Conservation (phyloP, 2,329 filamentous ascomycete species). For the Pseudocercospora vitis region DNA sequence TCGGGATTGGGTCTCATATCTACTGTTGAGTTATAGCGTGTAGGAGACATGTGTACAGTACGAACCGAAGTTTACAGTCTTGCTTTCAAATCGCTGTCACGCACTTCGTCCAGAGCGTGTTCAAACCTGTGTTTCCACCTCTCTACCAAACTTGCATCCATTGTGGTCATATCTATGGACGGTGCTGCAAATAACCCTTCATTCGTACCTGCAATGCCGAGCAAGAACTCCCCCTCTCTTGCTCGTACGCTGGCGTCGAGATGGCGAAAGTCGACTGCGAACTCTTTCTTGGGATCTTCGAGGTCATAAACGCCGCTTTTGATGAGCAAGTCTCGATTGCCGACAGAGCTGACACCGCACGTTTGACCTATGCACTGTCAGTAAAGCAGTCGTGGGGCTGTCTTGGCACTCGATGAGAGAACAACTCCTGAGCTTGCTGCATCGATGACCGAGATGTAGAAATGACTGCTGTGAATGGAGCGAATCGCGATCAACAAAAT, state of each 20-base stretch:
- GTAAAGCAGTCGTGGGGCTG: background rate
- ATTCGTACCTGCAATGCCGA: slow-evolving; percentile 43
- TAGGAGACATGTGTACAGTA: slow-evolving; percentile 1
- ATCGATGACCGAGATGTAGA: too few relatives aligned
- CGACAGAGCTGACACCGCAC: slow-evolving; percentile 48
- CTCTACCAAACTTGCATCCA: slow-evolving; percentile 33
- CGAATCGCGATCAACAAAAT: too few relatives aligned
- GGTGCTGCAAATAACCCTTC: slow-evolving; percentile 41
- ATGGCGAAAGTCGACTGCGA: slow-evolving; percentile 43
- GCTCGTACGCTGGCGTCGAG: slow-evolving; percentile 45
- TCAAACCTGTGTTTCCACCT: slow-evolving; percentile 32
- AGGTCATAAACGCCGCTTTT: slow-evolving; percentile 33
- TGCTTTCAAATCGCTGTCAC: slow-evolving; percentile 5
- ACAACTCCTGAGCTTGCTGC: too few relatives aligned
- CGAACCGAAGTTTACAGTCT: slow-evolving; percentile 10
- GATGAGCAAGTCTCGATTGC: slow-evolving; percentile 40
- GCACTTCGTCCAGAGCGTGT: slow-evolving; percentile 28
- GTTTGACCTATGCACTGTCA: slow-evolving; percentile 37
- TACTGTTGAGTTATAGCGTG: too few relatives aligned
- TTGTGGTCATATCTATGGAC: slow-evolving; percentile 39
- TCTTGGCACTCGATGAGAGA: too few relatives aligned
- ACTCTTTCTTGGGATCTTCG: slow-evolving; percentile 35
- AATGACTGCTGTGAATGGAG: too few relatives aligned
- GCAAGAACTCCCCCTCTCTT: slow-evolving; percentile 48
- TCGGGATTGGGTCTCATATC: too few relatives aligned